Evolutionary conservation across 2,329 filamentous ascomycete genomes (phyloP), one percentile per base, ranked within the genome.

Genomic region (Ophiostoma pallidulum): DNA sequence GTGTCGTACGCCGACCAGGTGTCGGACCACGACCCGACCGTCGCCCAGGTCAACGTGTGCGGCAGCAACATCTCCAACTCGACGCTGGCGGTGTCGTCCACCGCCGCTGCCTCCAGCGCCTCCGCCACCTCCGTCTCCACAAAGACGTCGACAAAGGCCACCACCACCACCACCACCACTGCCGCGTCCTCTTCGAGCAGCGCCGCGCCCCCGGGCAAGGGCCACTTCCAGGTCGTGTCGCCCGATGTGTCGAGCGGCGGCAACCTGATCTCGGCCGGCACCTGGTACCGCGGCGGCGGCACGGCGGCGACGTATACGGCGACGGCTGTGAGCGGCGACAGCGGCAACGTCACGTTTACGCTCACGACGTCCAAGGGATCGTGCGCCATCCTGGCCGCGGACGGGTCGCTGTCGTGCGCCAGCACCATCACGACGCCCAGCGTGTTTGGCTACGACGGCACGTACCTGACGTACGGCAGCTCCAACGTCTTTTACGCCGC

Each of bases 21-120:
- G 19, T 81, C 75, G 44, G 82, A 86, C 59, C 83, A 86, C 59
- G 83, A 87, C 57, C 82, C 83, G 0, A 80, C 73, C 39, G 74
- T 87, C 14, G 81, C 76, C 4, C 68, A 65, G 62, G 65, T 86
- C 49, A 71, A 84, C 59, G 62, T 86, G 4, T 87, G 80, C 49
- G 49, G 49, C 28, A 37, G 24, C 40, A 47, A 50, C 44, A 13
- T 44, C 8, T 9, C 29, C 20, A 38, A 29, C 45, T 29, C n/a
- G n/a, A n/a, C n/a, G n/a, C n/a, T n/a, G n/a, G n/a, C n/a, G n/a
- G n/a, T n/a, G n/a, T n/a, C n/a, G n/a, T n/a, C n/a, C n/a, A n/a
- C 13, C 18, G 2, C 8, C 45, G 12, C 14, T 38, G 29, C 4
- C 31, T 4, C 32, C 44, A 20, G 22, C 31, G n/a, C 7, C 28